phyloP scores from a whole-genome alignment of 2,329 filamentous ascomycete species.

The Alternaria rosae region DNA sequence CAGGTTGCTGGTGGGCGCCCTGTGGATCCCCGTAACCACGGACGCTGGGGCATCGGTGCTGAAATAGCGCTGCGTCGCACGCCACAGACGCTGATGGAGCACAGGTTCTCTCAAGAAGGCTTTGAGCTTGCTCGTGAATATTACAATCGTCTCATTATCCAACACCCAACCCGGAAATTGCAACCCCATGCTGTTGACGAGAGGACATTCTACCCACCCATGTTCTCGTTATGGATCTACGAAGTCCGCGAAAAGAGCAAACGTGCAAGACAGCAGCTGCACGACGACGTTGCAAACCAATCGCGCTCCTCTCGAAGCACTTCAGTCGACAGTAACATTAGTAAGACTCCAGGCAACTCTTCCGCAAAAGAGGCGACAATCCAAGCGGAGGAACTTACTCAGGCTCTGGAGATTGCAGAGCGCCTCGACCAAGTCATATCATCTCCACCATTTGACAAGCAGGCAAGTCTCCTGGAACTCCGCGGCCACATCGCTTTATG shows the following conservation, averaged over 20 bases:
- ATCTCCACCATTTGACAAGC: conserved; percentile 73
- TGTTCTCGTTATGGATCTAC: conserved; percentile 84
- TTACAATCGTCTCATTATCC: conserved; percentile 79
- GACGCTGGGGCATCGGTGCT: conserved; percentile 83
- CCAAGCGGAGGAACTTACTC: conserved; percentile 61
- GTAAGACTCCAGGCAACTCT: conserved; percentile 10
- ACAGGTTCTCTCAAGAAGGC: conserved; percentile 51
- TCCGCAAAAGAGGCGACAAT: conserved; percentile 44
- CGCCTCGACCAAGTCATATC: conserved; percentile 76
- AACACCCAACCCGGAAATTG: conserved; percentile 71
- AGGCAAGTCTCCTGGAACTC: conserved; percentile 71
- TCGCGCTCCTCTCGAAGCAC: conserved; percentile 19
- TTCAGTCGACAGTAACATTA: conserved; percentile 19
- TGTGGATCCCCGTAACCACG: conserved; percentile 73
- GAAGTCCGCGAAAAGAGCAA: conserved; percentile 68
- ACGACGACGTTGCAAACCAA: conserved; percentile 3
- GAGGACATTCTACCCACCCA: conserved; percentile 79
- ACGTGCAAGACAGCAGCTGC: conserved; percentile 47
- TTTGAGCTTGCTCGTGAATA: conserved; percentile 70
- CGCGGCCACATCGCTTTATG: conserved; percentile 79
- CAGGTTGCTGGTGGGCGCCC: conserved; percentile 60
- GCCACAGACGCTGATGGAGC: conserved; percentile 1
- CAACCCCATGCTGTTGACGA: conserved; percentile 68
- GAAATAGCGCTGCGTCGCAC: conserved; percentile 76
- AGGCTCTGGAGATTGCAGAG: conserved; percentile 68